Conservation (phyloP, 257 asterid genomes). For the Agastache rugosa region DNA sequence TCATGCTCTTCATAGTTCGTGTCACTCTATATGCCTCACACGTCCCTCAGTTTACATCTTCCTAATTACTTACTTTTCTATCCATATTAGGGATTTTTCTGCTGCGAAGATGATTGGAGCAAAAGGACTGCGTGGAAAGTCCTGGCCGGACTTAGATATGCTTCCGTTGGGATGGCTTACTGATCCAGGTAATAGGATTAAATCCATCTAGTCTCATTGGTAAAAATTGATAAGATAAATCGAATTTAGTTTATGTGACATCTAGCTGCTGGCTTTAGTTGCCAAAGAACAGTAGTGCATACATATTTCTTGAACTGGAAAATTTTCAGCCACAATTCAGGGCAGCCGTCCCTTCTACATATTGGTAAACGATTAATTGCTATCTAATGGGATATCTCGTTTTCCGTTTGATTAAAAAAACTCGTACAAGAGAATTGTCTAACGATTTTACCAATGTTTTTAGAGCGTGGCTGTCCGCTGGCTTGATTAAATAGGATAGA, state of each 20-base stretch:
- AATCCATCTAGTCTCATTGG: background rate
- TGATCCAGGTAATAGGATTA: slow-evolving; percentile 55
- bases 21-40: background rate
- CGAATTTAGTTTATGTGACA: slow-evolving; percentile 9
- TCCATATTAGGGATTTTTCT: slow-evolving; percentile 66
- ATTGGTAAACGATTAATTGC: background rate
- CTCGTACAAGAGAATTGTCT: background rate
- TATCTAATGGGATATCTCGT: background rate
- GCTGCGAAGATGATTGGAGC: slow-evolving; percentile 83
- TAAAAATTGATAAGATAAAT: slow-evolving; percentile 8
- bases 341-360: background rate
- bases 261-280: too few relatives aligned
- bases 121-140: slow-evolving; percentile 75
- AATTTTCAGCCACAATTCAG: background rate
- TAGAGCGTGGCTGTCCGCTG: slow-evolving; percentile 1
- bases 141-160: slow-evolving; percentile 99
- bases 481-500: background rate
- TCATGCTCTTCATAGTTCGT: slow-evolving; percentile 22
- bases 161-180: slow-evolving; percentile 97
- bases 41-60: background rate
- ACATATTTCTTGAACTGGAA: background rate
- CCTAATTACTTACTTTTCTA: slow-evolving; percentile 7
- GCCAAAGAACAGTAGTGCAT: background rate
- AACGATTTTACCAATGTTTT: background rate
- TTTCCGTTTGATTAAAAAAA: background rate